Evolutionary conservation across 306 rosid genomes (phyloP).

Genomic region (Rosa chinensis): DNA sequence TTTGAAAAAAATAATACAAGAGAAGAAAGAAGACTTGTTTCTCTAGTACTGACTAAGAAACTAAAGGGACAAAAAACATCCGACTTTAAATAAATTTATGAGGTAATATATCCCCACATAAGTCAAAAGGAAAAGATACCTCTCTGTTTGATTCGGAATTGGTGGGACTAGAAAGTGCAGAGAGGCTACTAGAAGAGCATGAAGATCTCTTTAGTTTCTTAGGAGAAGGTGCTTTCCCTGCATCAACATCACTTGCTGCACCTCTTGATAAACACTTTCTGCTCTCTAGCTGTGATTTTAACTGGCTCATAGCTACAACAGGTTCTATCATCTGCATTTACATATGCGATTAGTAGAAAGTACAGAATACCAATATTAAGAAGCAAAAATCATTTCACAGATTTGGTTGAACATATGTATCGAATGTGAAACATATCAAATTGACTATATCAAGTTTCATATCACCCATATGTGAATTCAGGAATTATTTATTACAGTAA

Average conservation of each 20-base stretch:
- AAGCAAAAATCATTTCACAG: background rate
- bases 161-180: conserved; percentile 29
- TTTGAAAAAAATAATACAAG: background rate
- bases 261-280: conserved; percentile 25
- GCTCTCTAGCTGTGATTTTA: conserved; percentile 44
- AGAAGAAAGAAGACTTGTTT: background rate
- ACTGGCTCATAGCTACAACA: conserved; percentile 37
- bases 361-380: background rate
- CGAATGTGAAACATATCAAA: background rate
- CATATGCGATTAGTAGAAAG: background rate
- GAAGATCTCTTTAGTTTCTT: conserved; percentile 49
- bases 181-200: conserved; percentile 30
- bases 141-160: conserved; percentile 28
- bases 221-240: conserved; percentile 25
- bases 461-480: background rate
- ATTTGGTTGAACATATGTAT: background rate
- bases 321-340: conserved; percentile 69
- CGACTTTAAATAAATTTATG: too few species aligned
- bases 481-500: background rate
- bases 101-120: background rate
- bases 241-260: conserved; percentile 32
- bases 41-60: background rate
- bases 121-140: conserved; percentile 23
- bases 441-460: background rate
- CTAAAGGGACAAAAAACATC: background rate